These are phyloP conservation scores for Rhododendron simsii DNA, from an alignment of 148 eudicot genomes.

Conservation along the genomic window DNA sequence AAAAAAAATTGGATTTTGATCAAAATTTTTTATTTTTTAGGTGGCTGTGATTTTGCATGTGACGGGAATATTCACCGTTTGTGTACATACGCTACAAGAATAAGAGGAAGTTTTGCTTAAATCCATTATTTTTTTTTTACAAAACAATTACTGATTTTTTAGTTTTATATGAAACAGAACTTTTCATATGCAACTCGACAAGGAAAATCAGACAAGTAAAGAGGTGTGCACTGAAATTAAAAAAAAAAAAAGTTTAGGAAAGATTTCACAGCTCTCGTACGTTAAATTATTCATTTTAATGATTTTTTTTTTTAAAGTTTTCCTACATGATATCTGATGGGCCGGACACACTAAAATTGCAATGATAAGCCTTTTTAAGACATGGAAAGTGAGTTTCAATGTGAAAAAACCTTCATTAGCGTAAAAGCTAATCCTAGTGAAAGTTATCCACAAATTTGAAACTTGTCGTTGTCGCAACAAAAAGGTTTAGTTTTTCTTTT, in stretches of 20 bases:
- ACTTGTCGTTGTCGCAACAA: not conserved
- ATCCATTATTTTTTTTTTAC: too few species aligned
- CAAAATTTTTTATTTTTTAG: too few species aligned
- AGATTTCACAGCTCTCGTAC: not conserved
- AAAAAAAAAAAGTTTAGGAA: not conserved
- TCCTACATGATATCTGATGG: not conserved
- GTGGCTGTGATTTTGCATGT: too few species aligned
- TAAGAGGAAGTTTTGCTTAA: too few species aligned
- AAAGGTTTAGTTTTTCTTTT: not conserved
- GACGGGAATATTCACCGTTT: not conserved
- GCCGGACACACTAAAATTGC: not conserved
- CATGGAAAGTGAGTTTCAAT: not conserved
- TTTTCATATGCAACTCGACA: too few species aligned
- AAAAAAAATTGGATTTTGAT: too few species aligned
- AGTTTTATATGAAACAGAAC: too few species aligned
- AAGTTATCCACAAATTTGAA: not conserved
- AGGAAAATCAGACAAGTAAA: not conserved
- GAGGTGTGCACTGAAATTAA: not conserved
- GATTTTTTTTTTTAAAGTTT: not conserved
- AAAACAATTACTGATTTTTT: too few species aligned
- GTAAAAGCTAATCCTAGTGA: not conserved
- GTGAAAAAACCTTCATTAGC: not conserved
- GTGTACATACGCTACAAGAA: too few species aligned
- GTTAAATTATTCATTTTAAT: not conserved
- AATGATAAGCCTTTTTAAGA: not conserved